Evolutionary conservation across 2,329 filamentous ascomycete genomes (phyloP), one percentile per base, ranked within the genome.

Genomic region (Penicillium fuscoglaucum): DNA sequence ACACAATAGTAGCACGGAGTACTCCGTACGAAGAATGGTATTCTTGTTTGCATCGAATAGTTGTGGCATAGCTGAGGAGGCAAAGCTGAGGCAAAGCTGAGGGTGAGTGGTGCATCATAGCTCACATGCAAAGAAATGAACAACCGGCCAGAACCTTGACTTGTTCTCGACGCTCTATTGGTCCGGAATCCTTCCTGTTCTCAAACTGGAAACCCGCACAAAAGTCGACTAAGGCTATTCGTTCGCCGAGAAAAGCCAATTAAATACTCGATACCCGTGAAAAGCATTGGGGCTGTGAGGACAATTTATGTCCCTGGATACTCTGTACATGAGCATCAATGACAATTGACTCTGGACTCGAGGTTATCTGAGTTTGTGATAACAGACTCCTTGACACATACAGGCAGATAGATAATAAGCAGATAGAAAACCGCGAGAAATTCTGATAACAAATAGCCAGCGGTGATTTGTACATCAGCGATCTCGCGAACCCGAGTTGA

Each of bases 341-440:
- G 7, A 1, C 19, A n/a, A 26, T 26, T 17, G 5, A 19, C 17
- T 52, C 40, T 35, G 4, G 21, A 17, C 13, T n/a, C 12, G 10
- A 24, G 19, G 15, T 8, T 15, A 21, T 52, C 19, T 17, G 40
- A 46, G 17, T 37, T 8, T 13, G 5, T 54, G 52, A 54, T 48
- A 37, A 54, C 31, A 31, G 28, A 47, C 15, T 37, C 6, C 17
- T 24, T 24, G 41, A 28, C 19, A 21, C 8, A 48, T 26, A 54
- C 47, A 54, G 31, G 24, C 6, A 54, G 52, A 54, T 48, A 48
- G 52, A 39, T 47, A 39, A 37, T 31, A 29, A 17, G 15, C 9
- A 31, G 43, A 39, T 39, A 48, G 31, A 49, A 29, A 37, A 44
- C 40, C 3, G n/a, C 2, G 13, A 31, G 26, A 49, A 26, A 44